These are phyloP conservation scores for Thermochaetoides thermophila DNA, from an alignment of 495 filamentous ascomycete species.

Conservation along the genomic window DNA sequence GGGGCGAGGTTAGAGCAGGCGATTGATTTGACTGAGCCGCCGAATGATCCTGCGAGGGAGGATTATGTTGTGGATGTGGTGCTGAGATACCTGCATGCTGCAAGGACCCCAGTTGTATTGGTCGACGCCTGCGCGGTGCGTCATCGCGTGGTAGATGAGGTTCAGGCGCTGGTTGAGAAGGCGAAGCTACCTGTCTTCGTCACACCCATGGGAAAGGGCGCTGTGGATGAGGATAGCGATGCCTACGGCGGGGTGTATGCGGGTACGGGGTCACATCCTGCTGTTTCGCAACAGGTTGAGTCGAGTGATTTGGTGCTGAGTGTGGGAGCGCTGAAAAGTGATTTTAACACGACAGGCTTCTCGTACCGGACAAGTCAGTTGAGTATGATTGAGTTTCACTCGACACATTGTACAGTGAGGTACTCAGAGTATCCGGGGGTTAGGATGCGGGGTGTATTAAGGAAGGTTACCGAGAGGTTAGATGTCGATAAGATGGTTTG, in stretches of 20 bases:
- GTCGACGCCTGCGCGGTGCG: conserved; percentile 87
- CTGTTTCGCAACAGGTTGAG: conserved; percentile 61
- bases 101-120: conserved; percentile 65
- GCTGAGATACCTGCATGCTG: conserved; percentile 57
- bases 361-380: conserved; percentile 70
- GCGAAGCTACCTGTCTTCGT: conserved; percentile 72
- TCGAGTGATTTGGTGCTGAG: conserved; percentile 68
- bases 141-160: conserved; percentile 60
- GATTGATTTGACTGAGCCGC: conserved; percentile 48
- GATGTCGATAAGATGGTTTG: conserved; percentile 43
- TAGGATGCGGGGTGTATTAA: conserved; percentile 74
- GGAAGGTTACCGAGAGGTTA: conserved; percentile 49
- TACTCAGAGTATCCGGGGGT: conserved; percentile 76
- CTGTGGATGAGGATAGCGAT: conserved; percentile 59
- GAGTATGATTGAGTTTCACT: conserved; percentile 81
- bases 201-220: conserved; percentile 84
- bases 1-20: conserved; percentile 49
- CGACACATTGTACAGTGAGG: conserved; percentile 54
- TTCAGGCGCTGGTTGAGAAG: conserved; percentile 60
- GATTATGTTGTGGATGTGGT: conserved; percentile 74
- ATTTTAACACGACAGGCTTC: conserved; percentile 88
- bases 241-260: conserved; percentile 81
- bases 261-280: conserved; percentile 58
- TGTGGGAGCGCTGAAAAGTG: conserved; percentile 68
- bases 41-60: conserved; percentile 59